These are phyloP conservation scores for Cyclostephanos tholiformis DNA, from an alignment of 108 stramenopile species.

Conservation along the genomic window DNA sequence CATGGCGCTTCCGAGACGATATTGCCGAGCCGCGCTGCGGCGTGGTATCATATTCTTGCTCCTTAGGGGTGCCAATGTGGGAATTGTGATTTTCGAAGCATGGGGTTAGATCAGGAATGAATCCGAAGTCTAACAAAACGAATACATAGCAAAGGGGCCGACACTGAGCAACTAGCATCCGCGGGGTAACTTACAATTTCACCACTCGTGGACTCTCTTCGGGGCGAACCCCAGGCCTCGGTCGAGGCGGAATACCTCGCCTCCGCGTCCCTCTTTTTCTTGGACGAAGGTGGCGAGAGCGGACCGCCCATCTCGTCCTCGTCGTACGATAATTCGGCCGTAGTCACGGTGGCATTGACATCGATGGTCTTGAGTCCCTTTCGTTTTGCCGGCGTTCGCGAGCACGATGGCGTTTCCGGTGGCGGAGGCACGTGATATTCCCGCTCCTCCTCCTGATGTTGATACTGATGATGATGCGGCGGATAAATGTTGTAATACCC, in stretches of 20 bases:
- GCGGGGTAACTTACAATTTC: slow-evolving; percentile 9
- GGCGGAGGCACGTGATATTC: slow-evolving; percentile 20
- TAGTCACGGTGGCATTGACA: slow-evolving; percentile 29
- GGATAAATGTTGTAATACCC: slow-evolving; percentile 21
- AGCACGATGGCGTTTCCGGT: neutral
- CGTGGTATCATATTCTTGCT: slow-evolving; percentile 11
- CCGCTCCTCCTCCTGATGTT: slow-evolving; percentile 8
- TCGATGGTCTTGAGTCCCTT: slow-evolving; percentile 21
- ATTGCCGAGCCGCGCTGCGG: slow-evolving; percentile 24
- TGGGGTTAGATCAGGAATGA: too few species aligned
- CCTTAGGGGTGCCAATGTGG: neutral
- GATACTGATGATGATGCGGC: slow-evolving; percentile 5
- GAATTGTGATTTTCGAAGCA: neutral
- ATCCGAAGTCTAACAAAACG: neutral
- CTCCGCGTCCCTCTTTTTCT: slow-evolving; percentile 30
- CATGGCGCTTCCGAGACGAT: neutral
- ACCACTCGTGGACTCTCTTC: neutral
- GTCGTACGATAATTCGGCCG: slow-evolving; percentile 25
- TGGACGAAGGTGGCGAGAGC: slow-evolving; percentile 37
- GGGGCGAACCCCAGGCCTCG: slow-evolving; percentile 21
- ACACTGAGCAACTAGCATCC: neutral
- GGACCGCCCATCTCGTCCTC: slow-evolving; percentile 17
- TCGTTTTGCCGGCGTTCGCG: slow-evolving; percentile 28
- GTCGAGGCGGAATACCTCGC: neutral
- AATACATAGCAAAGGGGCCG: neutral